Conservation (phyloP, 2,329 filamentous ascomycete genomes). For the Exophiala sideris region DNA sequence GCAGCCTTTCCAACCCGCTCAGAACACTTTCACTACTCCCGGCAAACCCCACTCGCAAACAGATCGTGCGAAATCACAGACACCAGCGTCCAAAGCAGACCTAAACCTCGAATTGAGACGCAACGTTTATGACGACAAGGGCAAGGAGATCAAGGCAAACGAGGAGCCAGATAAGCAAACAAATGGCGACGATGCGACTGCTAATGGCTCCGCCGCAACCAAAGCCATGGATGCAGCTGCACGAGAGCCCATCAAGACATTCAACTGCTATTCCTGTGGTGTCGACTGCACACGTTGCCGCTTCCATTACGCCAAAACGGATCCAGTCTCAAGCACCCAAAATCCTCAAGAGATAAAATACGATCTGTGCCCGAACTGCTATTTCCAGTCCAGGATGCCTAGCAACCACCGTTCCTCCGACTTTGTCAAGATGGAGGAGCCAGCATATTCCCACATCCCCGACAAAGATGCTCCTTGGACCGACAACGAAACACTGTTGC, state of each 20-base stretch:
- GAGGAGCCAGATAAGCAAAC: slow-evolving; percentile 63
- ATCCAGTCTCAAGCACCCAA: slow-evolving; percentile 56
- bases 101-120: slow-evolving; percentile 89
- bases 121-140: slow-evolving; percentile 91
- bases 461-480: slow-evolving; percentile 88
- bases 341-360: slow-evolving; percentile 63
- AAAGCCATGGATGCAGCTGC: slow-evolving; percentile 60
- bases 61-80: slow-evolving; percentile 65
- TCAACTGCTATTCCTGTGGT: slow-evolving; percentile 87
- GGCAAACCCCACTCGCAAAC: slow-evolving; percentile 65
- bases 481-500: slow-evolving; percentile 80
- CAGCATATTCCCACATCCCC: slow-evolving; percentile 70
- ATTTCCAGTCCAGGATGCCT: slow-evolving; percentile 78
- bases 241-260: slow-evolving; percentile 62
- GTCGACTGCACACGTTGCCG: slow-evolving; percentile 77
- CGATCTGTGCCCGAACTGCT: slow-evolving; percentile 89
- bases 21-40: slow-evolving; percentile 63
- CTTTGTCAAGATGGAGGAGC: slow-evolving; percentile 86
- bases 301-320: slow-evolving; percentile 66
- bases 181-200: slow-evolving; percentile 67
- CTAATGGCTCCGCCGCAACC: slow-evolving; percentile 65
- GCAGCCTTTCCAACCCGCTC: slow-evolving; percentile 89
- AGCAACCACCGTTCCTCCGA: slow-evolving; percentile 72
- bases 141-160: slow-evolving; percentile 72
- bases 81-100: slow-evolving; percentile 68